These are phyloP conservation scores for Puya raimondii DNA, from an alignment of 176 grass and related monocot species.

Conservation along the genomic window DNA sequence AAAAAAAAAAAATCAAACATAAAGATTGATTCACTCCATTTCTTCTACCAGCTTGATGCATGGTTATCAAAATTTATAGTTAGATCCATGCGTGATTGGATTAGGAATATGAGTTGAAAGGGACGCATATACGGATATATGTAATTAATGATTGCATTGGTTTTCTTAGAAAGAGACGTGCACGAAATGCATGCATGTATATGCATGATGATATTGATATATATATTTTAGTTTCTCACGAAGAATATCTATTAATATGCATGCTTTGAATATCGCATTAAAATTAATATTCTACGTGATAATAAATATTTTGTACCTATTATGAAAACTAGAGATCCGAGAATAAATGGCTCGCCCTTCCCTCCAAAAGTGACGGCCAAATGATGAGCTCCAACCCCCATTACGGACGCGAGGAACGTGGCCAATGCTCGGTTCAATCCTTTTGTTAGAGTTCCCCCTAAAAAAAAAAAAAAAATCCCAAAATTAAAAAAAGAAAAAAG, in stretches of 20 bases:
- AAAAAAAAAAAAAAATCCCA: background rate
- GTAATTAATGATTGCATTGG: no score
- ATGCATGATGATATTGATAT: background rate
- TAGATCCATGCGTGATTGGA: no score
- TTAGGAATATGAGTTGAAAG: no score
- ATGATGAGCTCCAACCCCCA: constrained; percentile 3
- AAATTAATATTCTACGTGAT: background rate
- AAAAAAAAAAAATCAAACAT: no score
- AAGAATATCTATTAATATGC: no score
- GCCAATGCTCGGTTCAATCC: constrained; percentile 3
- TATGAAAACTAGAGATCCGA: background rate
- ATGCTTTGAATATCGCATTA: background rate
- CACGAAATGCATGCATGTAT: no score
- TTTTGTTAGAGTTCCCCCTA: background rate
- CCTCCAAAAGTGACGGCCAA: background rate
- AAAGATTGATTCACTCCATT: no score
- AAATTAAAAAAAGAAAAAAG: no score
- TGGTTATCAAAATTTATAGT: no score
- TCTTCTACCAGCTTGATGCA: no score
- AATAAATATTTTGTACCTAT: background rate
- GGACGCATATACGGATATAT: no score
- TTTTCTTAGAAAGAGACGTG: no score
- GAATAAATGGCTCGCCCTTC: background rate
- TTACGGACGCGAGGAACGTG: background rate
- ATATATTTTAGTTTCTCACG: background rate